These are phyloP conservation scores for Colletotrichum cordylinicola DNA, from an alignment of 2,329 filamentous ascomycete species.

Conservation along the genomic window DNA sequence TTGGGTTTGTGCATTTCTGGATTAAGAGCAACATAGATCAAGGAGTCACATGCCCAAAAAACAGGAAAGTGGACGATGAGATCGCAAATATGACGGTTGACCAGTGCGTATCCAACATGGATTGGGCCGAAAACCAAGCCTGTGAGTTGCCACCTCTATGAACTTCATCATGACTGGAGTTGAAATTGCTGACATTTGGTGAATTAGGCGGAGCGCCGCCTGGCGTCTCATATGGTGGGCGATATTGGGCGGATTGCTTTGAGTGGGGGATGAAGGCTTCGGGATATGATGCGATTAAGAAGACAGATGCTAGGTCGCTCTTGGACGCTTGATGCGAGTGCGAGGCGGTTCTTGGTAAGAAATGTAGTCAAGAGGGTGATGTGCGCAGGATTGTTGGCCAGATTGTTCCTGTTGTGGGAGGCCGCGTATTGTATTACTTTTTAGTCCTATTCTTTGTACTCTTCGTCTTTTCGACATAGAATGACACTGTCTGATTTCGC, in stretches of 20 bases:
- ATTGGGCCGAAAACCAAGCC: neutral
- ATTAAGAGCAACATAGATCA: neutral
- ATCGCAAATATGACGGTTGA: neutral
- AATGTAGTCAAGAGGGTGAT: neutral
- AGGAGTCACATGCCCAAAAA: neutral
- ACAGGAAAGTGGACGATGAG: neutral
- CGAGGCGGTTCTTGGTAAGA: neutral
- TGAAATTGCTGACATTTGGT: neutral
- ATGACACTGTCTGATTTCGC: neutral
- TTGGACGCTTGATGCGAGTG: neutral
- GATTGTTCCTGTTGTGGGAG: neutral
- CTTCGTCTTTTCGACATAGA: neutral
- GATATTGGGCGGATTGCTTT: constrained; percentile 10
- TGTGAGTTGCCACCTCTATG: neutral
- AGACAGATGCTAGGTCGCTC: neutral
- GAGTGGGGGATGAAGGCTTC: constrained; percentile 18
- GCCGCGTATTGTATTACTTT: neutral
- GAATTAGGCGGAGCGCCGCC: neutral
- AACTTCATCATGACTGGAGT: neutral
- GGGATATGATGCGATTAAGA: neutral
- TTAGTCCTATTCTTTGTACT: neutral
- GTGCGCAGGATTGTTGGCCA: neutral
- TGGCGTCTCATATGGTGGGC: neutral
- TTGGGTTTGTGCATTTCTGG: constrained; percentile 11
- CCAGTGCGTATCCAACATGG: neutral